Evolutionary conservation across 1,139 yeast species (phyloP), one percentile per base, ranked within the genome.

Genomic region (Saccharomyces hybrid): DNA sequence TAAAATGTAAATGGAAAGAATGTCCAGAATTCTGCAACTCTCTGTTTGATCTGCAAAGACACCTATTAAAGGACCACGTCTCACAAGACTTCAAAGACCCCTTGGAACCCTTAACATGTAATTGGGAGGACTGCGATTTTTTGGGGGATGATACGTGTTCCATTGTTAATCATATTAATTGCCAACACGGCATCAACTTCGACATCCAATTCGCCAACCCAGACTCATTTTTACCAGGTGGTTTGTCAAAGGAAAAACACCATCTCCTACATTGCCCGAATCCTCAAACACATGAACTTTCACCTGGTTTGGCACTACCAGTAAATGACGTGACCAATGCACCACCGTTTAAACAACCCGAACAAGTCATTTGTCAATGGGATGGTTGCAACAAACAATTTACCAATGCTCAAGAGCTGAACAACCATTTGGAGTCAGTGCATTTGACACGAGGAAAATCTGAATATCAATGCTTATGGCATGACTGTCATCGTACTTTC

Each of bases 401-500:
- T 63, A 55, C 64, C 4, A 69, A 77, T 3, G 78, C 86, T 2
- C 81, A 82, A 5, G 85, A 78, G 3, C 74, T 93, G 51, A 89
- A 89, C 52, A 75, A 79, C 2, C 99, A 93, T 69, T 66, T 93
- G 14, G 77, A 82, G 9, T 71, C 74, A 1, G 77, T 71, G 14
- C 98, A 93, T 68, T 75, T 91, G 16, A 88, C 88, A 2, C 79
- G 85, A 11, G 91, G 96, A 1, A 80, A 85, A 65, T 79, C 86
- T 1, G 71, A 74, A 26, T 91, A 93, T 64, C 68, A 71, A 28
- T 93, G 99, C 68, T 65, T 71, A 52, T 93, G 99, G 99, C 71
- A 77, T 6, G 86, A 82, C 2, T 93, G 99, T 69, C 80, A 79
- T 19, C 80, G 97, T 49, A 75, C 75, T 49, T 93, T 93, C 65